These are phyloP conservation scores for Acidomyces sp. DNA, from an alignment of 495 filamentous ascomycete genomes.

Conservation along the genomic window DNA sequence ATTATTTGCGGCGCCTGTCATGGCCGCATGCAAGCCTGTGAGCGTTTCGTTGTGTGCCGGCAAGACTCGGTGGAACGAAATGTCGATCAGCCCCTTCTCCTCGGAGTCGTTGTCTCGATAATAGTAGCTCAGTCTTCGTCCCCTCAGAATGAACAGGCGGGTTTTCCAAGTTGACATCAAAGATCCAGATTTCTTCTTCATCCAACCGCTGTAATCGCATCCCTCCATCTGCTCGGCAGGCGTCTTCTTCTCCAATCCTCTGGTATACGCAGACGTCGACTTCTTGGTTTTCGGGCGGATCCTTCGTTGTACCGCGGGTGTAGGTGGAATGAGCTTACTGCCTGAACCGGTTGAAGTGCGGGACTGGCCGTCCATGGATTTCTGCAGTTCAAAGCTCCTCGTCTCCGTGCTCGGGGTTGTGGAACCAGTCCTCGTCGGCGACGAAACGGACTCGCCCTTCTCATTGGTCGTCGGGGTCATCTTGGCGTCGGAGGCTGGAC, in stretches of 20 bases:
- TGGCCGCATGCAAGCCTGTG: constrained; percentile 75
- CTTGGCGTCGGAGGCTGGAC: constrained; percentile 28
- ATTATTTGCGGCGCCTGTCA: constrained; percentile 74
- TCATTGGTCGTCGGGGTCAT: constrained; percentile 39
- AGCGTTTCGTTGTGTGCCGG: constrained; percentile 88
- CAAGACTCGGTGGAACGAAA: constrained; percentile 88
- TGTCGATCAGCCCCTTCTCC: constrained; percentile 93
- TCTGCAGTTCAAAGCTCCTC: constrained; percentile 33
- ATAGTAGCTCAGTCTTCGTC: constrained; percentile 85
- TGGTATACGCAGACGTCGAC: constrained; percentile 82
- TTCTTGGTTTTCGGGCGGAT: constrained; percentile 61
- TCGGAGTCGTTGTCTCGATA: constrained; percentile 84
- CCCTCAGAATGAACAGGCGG: constrained; percentile 82
- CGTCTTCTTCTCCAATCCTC: constrained; percentile 67
- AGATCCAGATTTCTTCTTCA: constrained; percentile 96
- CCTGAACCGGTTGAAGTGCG: constrained; percentile 12
- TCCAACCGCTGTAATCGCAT: constrained; percentile 95
- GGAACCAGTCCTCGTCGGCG: constrained; percentile 62
- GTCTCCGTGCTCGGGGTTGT: constrained; percentile 49
- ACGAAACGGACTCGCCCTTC: constrained; percentile 51
- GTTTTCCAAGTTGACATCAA: constrained; percentile 96
- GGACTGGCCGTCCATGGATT: constrained; percentile 14
- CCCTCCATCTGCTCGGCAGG: constrained; percentile 73
- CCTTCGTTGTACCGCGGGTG: constrained; percentile 17
- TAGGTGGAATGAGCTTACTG: constrained; percentile 8